Conservation (phyloP, 176 grass and related monocot species). For the Eleusine indica region DNA sequence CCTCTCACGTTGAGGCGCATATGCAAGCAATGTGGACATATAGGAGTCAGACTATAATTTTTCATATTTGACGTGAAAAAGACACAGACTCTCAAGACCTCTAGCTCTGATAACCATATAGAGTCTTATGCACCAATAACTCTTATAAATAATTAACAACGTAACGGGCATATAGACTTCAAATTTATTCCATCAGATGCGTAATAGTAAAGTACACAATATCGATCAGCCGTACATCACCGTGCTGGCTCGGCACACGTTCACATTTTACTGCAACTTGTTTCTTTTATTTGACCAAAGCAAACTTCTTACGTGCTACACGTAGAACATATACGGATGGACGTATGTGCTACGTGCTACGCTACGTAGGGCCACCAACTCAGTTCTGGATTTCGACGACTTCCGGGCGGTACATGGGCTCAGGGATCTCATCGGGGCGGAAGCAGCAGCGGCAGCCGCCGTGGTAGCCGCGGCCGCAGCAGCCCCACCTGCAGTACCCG, state of each 20-base stretch:
- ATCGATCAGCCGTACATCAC: neutral
- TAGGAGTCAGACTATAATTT: too few species aligned
- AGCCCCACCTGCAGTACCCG: slow-evolving; percentile 40
- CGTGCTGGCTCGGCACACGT: neutral
- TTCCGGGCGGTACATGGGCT: slow-evolving; percentile 66
- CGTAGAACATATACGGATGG: neutral
- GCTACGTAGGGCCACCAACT: neutral
- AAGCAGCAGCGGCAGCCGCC: slow-evolving; percentile 64
- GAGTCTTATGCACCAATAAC: too few species aligned
- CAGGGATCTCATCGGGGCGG: slow-evolving; percentile 51
- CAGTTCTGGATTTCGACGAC: slow-evolving; percentile 37
- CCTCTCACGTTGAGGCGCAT: too few species aligned
- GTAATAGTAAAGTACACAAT: neutral
- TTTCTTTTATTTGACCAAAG: neutral
- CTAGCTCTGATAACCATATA: too few species aligned
- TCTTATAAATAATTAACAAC: too few species aligned
- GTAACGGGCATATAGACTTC: too few species aligned
- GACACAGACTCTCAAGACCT: too few species aligned
- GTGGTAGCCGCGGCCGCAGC: slow-evolving; percentile 48
- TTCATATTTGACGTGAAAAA: too few species aligned
- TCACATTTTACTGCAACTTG: too few species aligned
- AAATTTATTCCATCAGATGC: neutral
- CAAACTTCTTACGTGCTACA: slow-evolving; percentile 1
- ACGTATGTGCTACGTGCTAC: neutral
- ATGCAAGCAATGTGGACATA: too few species aligned